Base-by-base conservation (phyloP, 108 stramenopile species). In the Nitzschia sp. region DNA sequence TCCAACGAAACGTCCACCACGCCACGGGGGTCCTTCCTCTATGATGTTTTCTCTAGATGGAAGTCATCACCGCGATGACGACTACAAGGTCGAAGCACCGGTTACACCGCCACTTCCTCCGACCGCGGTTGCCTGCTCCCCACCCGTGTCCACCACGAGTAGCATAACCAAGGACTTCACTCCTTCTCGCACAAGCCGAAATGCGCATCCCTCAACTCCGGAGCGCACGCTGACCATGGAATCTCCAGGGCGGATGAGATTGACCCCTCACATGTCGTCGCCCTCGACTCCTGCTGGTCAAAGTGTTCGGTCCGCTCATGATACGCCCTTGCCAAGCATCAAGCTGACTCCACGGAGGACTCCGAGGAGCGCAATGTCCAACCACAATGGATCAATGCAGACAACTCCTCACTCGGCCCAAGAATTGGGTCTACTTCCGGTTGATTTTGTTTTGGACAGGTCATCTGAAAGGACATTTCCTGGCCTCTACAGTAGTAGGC, bases 291-390 rank as follows among this genome's bases (percentile, higher is more conserved):
- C 55, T 2, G 55, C 28, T 8, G 30, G 55, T 56, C 23, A n/a
- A 8, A 61, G 59, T 21, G 21, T 47, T 21, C 21, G 30, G 17
- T 64, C 63, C 23, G 17, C 63, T 9, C 63, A 47, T 48, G 46
- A 50, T 23, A 64, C 63, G 27, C 63, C 63, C 2, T 36, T 64
- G 17, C 63, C 63, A 17, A 47, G 27, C 16, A 15, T 64, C 29
- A 64, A 64, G 47, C 21, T 64, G 47, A 64, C 63, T 8, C 63
- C 63, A 19, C 25, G 47, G 13, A 27, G 46, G 4, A 47, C 45
- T 3, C 38, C 59, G 4, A 36, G 59, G 38, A 23, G 59, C 21
- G 16, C 34, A 15, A 17, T 3, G 2, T 41, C 23, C 23, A n/a
- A 23, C 15, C 6, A 25, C 5, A 17, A 41, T 11, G 13, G 4